Evolutionary conservation across 2,329 filamentous ascomycete genomes (phyloP), one percentile per base, ranked within the genome.

Genomic region (Saccharata proteae): DNA sequence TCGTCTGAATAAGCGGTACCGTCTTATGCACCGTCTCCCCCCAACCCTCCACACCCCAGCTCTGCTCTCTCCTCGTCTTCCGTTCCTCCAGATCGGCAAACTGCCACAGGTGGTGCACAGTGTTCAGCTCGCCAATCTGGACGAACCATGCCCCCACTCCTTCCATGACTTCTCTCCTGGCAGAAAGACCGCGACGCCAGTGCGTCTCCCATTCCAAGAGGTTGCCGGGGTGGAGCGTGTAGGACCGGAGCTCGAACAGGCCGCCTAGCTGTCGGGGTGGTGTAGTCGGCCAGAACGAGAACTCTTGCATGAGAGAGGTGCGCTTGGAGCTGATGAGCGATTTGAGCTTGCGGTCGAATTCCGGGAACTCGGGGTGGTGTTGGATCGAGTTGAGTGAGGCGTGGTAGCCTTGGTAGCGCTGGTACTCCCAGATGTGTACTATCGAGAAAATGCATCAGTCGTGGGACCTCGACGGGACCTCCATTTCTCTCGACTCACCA

Each of bases 401-500:
- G 59, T 98, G 90, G 59, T 96, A 96, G 38, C 90, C 90, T 46
- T 86, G 71, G 61, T 96, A 98, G 47, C 86, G 80, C 59, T 96
- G 86, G 58, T 98, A 98, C 59, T 98, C 90, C 90, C 90, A 98
- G 49, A 98, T 98, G 56, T 98, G 90, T 30, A 98, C 90, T 96
- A 46, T 36, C 16, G n/a, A 6, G n/a, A 29, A 22, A 12, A 29
- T 15, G n/a, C 32, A 58, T 48, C n/a, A 31, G 10, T 9, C 12
- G 19, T n/a, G 18, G n/a, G 4, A 29, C 5, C n/a, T n/a, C 5
- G 4, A 1, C 14, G 13, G 6, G 15, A 21, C 9, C 5, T 13
- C 5, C 8, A 4, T n/a, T 17, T 11, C 9, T 13, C 11, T 19
- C 13, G 7, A 56, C 73, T 39, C 71, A 93, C 86, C 75, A 61